Evolutionary conservation across 2,329 filamentous ascomycete species (phyloP).

Genomic region (Xylariaceae sp.): DNA sequence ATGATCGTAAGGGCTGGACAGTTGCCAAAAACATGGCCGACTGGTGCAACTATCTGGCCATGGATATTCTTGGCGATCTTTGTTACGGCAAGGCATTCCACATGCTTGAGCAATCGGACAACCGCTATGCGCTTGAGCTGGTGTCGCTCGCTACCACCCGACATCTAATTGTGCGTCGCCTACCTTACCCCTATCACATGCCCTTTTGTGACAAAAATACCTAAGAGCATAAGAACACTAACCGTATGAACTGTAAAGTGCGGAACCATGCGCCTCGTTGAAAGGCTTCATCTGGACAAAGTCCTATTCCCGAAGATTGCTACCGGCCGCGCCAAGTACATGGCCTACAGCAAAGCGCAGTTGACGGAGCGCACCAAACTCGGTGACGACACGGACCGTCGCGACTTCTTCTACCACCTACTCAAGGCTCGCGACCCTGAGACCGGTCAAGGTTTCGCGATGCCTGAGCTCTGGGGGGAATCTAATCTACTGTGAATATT

Average conservation of each 20-base stretch:
- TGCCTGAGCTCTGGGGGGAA: constrained; percentile 72
- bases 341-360: constrained; percentile 72
- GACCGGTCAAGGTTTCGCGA: constrained; percentile 69
- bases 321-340: constrained; percentile 70
- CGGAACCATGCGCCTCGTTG: constrained; percentile 73
- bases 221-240: not conserved
- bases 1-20: constrained; percentile 62
- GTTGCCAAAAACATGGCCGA: constrained; percentile 65
- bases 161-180: constrained; percentile 66
- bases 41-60: constrained; percentile 67
- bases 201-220: not conserved
- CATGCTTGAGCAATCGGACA: constrained; percentile 64
- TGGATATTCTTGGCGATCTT: constrained; percentile 67
- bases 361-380: constrained; percentile 69
- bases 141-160: constrained; percentile 72
- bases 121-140: constrained; percentile 70
- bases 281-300: constrained; percentile 70
- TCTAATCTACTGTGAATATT: constrained; percentile 67
- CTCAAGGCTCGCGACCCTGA: constrained; percentile 74
- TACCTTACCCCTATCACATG: not conserved
- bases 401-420: constrained; percentile 79
- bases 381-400: constrained; percentile 69
- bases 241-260: constrained; percentile 52
- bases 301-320: constrained; percentile 71
- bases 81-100: constrained; percentile 68